Evolutionary conservation across 371 early-diverging fungal species (phyloP).

Genomic region (Mucor racemosus): DNA sequence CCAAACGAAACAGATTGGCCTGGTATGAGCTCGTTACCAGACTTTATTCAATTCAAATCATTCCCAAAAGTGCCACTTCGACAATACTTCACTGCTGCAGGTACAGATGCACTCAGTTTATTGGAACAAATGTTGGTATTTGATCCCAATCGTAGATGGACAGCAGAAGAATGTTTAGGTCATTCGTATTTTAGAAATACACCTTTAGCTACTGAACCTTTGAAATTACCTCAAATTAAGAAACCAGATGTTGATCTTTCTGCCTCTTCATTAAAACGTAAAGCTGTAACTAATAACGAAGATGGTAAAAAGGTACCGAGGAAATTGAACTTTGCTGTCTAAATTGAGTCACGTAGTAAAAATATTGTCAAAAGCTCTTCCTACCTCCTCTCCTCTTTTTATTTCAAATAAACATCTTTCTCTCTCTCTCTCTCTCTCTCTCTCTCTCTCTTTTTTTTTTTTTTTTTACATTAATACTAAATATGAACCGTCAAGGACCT

Average conservation of each 20-base stretch:
- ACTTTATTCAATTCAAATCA: constrained; percentile 64
- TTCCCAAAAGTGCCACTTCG: constrained; percentile 80
- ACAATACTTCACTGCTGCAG: constrained; percentile 91
- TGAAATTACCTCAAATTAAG: constrained; percentile 69
- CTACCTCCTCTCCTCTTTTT: too few relatives aligned
- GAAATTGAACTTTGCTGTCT: constrained; percentile 12
- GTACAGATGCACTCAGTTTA: constrained; percentile 90
- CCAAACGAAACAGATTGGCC: constrained; percentile 98
- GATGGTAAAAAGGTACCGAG: neutral
- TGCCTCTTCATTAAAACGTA: constrained; percentile 2
- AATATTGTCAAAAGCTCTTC: neutral
- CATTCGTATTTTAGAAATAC: constrained; percentile 91
- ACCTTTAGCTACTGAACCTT: constrained; percentile 87
- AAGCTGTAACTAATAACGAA: neutral
- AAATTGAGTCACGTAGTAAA: neutral
- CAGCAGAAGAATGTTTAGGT: constrained; percentile 82
- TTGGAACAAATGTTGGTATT: constrained; percentile 91
- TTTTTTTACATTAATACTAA: neutral
- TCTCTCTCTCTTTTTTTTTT: neutral
- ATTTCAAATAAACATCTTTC: neutral
- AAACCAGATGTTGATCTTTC: neutral
- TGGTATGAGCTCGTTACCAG: constrained; percentile 77
- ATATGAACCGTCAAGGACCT: neutral
- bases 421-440: neutral
- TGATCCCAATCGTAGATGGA: constrained; percentile 91